Evolutionary conservation across 306 rosid species (phyloP), one percentile per base, ranked within the genome.

Genomic region (Luffa aegyptiaca): DNA sequence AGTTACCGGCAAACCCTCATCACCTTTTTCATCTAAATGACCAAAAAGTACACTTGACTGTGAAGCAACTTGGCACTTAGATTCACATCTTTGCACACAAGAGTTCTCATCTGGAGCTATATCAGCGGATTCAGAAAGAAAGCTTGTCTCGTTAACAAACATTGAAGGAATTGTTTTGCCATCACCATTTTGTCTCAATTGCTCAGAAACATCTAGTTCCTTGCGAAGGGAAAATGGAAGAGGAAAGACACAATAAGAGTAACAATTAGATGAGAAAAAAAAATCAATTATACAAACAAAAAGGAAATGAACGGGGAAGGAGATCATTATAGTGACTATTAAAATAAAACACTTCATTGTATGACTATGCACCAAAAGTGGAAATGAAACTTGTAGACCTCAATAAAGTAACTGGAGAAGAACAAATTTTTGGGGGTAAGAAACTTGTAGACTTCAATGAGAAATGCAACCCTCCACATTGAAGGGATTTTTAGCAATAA

Each of bases 101-200:
- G 97, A 94, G 88, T 78, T 83, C 87, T 80, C 84, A 79, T 94
- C 97, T 35, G 90, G 94, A 85, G 89, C 88, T 81, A 86, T 69
- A 84, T 88, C 93, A 58, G 83, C 92, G 45, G 97, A 94, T 88
- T 94, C 97, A 76, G 98, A 85, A 53, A 92, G 90, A 82, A 89
- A 89, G 85, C 97, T 94, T 3, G 96, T 92, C 89, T 92, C 96
- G 52, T 80, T 53, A 75, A 87, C 77, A 48, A 85, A 80, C 83
- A 79, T 77, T 59, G 84, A 85, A 3, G 86, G 83, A 70, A 84
- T 77, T 56, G 51, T 8, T 82, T 70, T 84, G 42, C 65, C 70
- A 72, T 82, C 62, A 64, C 41, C 71, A 52, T 84, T 80, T 84
- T 20, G 82, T 69, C 83, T 85, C 56, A 74, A 62, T 71, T 57